Evolutionary conservation across 257 asterid genomes (phyloP), one percentile per base, ranked within the genome.

Genomic region (Ophiorrhiza pumila): DNA sequence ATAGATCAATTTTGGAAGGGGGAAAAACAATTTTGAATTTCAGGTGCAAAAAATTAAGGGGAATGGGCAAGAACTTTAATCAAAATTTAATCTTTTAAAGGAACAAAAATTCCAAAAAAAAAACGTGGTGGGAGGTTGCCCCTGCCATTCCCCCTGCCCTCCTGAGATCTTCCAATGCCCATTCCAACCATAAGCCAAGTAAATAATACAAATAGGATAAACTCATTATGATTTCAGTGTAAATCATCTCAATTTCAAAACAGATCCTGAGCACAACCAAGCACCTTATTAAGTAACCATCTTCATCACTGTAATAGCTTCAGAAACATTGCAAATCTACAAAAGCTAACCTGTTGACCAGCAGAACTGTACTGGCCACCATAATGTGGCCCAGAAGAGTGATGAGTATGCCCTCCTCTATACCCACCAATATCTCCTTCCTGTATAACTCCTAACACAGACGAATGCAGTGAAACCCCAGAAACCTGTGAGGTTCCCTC

Each of bases 331-430:
- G 63, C 4, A 47, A 41, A 64, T n/a, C 13, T 15, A 0, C 66
- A n/a, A 65, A 45, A 37, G 68, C 65, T 29, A 73, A 74, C 84
- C 98, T 90, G 97, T 73, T 88, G 98, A 20, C 84, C 82, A 7
- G 91, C 56, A 13, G 97, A 88, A 82, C 81, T 77, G 70, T 91
- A 94, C 81, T 91, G 95, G 68, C 90, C 96, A 2, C 88, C 90
- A 71, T 83, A 89, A 80, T 80, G 91, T 11, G 88, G 81, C 52
- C 59, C 88, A 29, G 87, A 70, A n/a, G 89, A 81, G 34, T 89
- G 82, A 52, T 85, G 84, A 74, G 87, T 78, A 75, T 85, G 94
- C 74, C 75, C 75, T 77, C 77, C 78, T 77, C 91, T 83, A 66
- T 79, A 87, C 29, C 88, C 90, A 72, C 91, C 76, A 77, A 74